Evolutionary conservation across 2,329 filamentous ascomycete species (phyloP).

Genomic region (Ophiostoma ips): DNA sequence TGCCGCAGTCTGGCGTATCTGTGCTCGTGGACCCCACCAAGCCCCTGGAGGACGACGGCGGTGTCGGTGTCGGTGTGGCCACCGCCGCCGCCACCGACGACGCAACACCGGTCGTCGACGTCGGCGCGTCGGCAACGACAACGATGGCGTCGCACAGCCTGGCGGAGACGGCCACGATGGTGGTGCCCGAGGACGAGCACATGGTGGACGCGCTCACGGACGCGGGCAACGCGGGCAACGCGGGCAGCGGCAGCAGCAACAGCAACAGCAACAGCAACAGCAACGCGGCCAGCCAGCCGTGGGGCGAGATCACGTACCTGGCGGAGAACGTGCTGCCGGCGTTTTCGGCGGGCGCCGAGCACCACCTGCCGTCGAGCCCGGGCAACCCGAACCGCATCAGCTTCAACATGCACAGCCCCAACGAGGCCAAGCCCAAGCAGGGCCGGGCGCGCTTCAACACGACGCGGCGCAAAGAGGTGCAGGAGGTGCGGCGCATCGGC

Average conservation of each 20-base stretch:
- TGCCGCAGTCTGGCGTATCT: constrained; percentile 9
- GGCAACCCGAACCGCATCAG: constrained; percentile 28
- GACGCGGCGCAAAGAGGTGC: constrained; percentile 47
- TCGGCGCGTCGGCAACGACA: too few species aligned
- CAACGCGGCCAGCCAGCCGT: constrained; percentile 25
- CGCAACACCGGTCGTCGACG: not conserved
- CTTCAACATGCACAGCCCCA: constrained; percentile 38
- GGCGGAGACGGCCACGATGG: not conserved
- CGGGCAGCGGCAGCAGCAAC: too few species aligned
- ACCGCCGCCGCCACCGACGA: not conserved
- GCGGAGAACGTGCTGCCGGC: constrained; percentile 20
- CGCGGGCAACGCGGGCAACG: constrained; percentile 5
- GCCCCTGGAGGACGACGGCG: constrained; percentile 5
- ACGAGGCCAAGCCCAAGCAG: constrained; percentile 33
- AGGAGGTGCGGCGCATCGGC: constrained; percentile 49
- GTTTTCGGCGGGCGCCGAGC: constrained; percentile 15
- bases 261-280: too few species aligned
- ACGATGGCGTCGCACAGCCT: not conserved
- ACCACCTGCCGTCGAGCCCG: constrained; percentile 2
- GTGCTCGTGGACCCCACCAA: not conserved
- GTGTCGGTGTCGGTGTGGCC: not conserved
- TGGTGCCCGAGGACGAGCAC: not conserved
- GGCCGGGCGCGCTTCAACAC: constrained; percentile 44
- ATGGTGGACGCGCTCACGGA: constrained; percentile 7
- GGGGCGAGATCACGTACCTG: constrained; percentile 40